Base-by-base conservation (phyloP, 805 yeast species). In the Schwanniomyces polymorphus region DNA sequence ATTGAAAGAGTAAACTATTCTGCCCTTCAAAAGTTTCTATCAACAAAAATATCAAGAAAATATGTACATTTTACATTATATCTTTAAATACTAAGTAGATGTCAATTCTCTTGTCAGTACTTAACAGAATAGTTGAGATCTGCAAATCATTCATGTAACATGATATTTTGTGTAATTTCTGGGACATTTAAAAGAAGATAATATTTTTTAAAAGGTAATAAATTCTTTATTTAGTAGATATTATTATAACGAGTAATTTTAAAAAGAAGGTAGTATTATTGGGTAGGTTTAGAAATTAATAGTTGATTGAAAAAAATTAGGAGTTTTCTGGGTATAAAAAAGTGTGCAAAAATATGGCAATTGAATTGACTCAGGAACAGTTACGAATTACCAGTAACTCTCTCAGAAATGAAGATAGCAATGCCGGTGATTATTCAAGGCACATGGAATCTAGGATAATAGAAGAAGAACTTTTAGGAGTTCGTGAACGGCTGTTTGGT, bases 361-460 rank as follows among this genome's bases (percentile, higher is more conserved):
- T 47, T 25, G 39, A 47, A 37, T 27, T 47, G 38, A 42, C 47
- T 18, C 40, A 43, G 17, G 50, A 47, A 23, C 50, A 47, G 28
- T 26, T 43, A 43, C 27, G 33, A 14, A 26, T 29, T 18, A 38
- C 42, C 11, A 38, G 37, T 17, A 46, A 34, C 38, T 27, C 41
- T 16, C 33, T 46, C 17, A 35, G 33, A 40, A 42, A 26, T 10
- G 43, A 29, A 10, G 27, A 26, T 16, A 21, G 40, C 4, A 27
- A 12, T 27, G 28, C 9, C 23, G 28, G 27, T n/a, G 35, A 40
- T 12, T 37, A 37, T 37, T 11, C 27, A 21, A 23, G 39, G 12
- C 35, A 14, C 17, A 37, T 37, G 39, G 27, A 23, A 12, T 37
- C 39, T 9, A 23, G 39, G 14, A 37, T 37, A n/a, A 21, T 37